Conservation (phyloP, 257 asterid species). For the Solanum tarijense region DNA sequence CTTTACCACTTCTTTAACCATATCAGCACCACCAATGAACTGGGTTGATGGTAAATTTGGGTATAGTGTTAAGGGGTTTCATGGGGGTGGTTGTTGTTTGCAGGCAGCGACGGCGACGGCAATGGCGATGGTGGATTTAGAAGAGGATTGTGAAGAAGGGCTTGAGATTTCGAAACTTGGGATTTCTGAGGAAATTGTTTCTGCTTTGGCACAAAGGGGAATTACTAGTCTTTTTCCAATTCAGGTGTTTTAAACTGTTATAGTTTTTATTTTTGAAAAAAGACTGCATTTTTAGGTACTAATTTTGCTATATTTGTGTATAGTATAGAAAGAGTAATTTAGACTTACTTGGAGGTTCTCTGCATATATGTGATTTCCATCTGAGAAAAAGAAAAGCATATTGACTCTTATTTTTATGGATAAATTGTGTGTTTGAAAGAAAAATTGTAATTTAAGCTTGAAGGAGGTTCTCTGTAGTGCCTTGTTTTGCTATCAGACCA, state of each 20-base stretch:
- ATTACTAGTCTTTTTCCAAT: constrained; percentile 73
- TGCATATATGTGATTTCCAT: background rate
- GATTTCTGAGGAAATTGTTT: constrained; percentile 49
- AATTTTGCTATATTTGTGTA: background rate
- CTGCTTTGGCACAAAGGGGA: constrained; percentile 54
- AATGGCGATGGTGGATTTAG: constrained; percentile 44
- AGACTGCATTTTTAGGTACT: background rate
- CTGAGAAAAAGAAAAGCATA: background rate
- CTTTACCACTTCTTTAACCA: constrained; percentile 3
- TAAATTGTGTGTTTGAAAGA: background rate
- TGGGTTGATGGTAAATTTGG: background rate
- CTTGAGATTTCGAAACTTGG: constrained; percentile 88
- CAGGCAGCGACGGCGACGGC: constrained; percentile 46
- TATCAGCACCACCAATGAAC: background rate
- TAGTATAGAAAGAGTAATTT: background rate
- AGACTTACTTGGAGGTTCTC: background rate
- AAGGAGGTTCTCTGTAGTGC: background rate
- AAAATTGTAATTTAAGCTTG: background rate
- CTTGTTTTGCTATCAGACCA: background rate
- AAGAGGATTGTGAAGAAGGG: constrained; percentile 33
- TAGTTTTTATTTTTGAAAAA: background rate
- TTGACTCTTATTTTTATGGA: background rate
- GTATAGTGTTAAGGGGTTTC: constrained; percentile 31
- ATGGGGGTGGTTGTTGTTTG: constrained; percentile 26
- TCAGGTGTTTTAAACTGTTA: constrained; percentile 41